A percentile compares a stretch with the other conserved stretches of the same genome.
Evolutionary conservation across 1,139 yeast genomes (phyloP).

Genomic region (Geotrichum siamense): DNA sequence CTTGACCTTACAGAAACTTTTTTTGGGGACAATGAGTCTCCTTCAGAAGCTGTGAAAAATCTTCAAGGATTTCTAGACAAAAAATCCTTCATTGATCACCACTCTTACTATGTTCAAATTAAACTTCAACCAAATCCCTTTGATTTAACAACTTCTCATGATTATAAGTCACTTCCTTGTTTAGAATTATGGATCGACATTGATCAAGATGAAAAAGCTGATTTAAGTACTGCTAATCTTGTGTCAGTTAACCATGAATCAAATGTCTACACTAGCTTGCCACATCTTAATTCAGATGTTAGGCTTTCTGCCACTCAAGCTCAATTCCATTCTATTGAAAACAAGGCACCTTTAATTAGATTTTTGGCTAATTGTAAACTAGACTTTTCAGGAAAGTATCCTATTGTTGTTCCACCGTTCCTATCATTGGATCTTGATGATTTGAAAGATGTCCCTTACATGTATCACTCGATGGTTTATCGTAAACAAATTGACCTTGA

Average conservation of each 20-base stretch:
- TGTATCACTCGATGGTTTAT: slow-evolving; percentile 40
- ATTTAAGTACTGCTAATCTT: slow-evolving; percentile 38
- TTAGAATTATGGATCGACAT: slow-evolving; percentile 50
- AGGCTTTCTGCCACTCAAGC: slow-evolving; percentile 40
- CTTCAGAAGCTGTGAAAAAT: slow-evolving; percentile 13
- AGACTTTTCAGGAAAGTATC: slow-evolving; percentile 38
- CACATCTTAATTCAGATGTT: slow-evolving; percentile 40
- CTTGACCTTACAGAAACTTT: slow-evolving; percentile 6
- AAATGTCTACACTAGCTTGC: slow-evolving; percentile 39
- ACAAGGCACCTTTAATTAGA: slow-evolving; percentile 27
- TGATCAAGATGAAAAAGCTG: slow-evolving; percentile 38
- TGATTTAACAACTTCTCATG: slow-evolving; percentile 17
- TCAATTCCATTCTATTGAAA: slow-evolving; percentile 32
- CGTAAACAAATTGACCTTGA: slow-evolving; percentile 43
- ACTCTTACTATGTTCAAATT: slow-evolving; percentile 41
- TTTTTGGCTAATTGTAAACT: slow-evolving; percentile 40
- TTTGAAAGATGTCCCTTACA: slow-evolving; percentile 34
- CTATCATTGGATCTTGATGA: slow-evolving; percentile 32
- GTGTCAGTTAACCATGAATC: slow-evolving; percentile 47
- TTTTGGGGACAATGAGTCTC: slow-evolving; percentile 9
- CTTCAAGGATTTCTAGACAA: slow-evolving; percentile 5
- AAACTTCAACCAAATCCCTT: slow-evolving; percentile 46
- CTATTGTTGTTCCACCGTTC: slow-evolving; percentile 37
- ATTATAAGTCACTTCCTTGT: slow-evolving; percentile 41
- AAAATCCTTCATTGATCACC: slow-evolving; percentile 32